Conservation (phyloP, 1,284 basidiomycete species). For the Vanrija sp. region DNA sequence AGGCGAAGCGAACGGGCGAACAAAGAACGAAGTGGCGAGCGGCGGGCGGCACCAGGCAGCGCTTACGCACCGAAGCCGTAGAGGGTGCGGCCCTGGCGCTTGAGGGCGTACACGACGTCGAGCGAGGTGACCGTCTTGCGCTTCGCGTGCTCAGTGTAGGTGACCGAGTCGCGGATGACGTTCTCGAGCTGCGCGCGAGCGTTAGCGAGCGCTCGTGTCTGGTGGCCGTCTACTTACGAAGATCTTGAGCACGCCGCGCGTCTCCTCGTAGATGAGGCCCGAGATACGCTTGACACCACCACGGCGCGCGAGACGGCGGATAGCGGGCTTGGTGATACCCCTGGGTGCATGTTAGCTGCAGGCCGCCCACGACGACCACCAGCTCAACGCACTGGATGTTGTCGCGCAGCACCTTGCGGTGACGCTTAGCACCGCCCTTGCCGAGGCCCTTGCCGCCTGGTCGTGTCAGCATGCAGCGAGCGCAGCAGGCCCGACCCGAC, state of each 20-base stretch:
- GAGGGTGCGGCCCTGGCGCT: constrained; percentile 73
- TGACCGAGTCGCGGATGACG: constrained; percentile 80
- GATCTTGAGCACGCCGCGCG: constrained; percentile 74
- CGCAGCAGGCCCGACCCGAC: no score
- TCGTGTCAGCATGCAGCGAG: background rate
- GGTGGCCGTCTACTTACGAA: constrained; percentile 45
- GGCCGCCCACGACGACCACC: background rate
- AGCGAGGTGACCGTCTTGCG: constrained; percentile 80
- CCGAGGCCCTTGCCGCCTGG: constrained; percentile 56
- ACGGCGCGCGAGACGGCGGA: constrained; percentile 86
- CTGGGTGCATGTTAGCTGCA: background rate
- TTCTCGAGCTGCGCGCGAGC: constrained; percentile 26
- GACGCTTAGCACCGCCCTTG: constrained; percentile 81
- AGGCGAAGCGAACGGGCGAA: background rate
- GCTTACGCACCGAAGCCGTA: constrained; percentile 71
- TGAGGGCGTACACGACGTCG: constrained; percentile 77
- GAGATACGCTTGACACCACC: constrained; percentile 90
- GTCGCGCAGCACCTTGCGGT: constrained; percentile 74
- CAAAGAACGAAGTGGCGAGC: background rate
- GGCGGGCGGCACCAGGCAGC: background rate
- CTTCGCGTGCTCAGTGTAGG: constrained; percentile 89
- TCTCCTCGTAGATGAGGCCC: constrained; percentile 87
- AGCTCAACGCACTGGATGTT: constrained; percentile 60
- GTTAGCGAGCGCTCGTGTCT: constrained; percentile 30
- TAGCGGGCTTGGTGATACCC: constrained; percentile 79